A percentile compares a stretch with the other conserved stretches of the same genome.
These are phyloP conservation scores for Yamadazyma nakazawae DNA, from an alignment of 805 yeast species.

Conservation along the genomic window DNA sequence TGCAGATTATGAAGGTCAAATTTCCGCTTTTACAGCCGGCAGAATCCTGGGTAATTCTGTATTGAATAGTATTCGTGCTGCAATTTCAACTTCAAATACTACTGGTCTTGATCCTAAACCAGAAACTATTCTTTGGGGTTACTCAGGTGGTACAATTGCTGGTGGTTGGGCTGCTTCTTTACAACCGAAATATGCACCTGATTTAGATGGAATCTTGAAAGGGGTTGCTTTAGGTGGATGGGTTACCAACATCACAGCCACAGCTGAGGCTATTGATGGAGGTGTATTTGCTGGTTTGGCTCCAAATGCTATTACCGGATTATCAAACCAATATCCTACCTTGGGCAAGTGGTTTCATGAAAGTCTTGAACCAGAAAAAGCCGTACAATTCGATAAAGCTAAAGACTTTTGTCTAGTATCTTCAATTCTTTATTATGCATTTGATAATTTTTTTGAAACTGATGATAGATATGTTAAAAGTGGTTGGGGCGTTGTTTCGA, in stretches of 20 bases:
- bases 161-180: constrained; percentile 34
- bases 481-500: constrained; percentile 13
- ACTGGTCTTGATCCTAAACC: constrained; percentile 18
- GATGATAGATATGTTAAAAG: constrained; percentile 8
- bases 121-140: constrained; percentile 27
- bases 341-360: constrained; percentile 5
- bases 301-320: constrained; percentile 25
- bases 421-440: constrained; percentile 11
- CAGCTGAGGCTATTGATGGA: constrained; percentile 23
- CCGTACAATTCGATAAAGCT: not conserved
- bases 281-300: constrained; percentile 25
- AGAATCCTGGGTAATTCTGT: constrained; percentile 25
- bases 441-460: constrained; percentile 8
- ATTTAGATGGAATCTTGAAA: constrained; percentile 16
- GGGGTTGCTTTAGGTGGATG: constrained; percentile 36
- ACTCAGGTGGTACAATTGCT: constrained; percentile 35
- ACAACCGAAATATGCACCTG: constrained; percentile 34
- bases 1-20: constrained; percentile 35
- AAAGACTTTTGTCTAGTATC: constrained; percentile 6
- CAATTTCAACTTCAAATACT: constrained; percentile 15
- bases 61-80: constrained; percentile 29
- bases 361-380: not conserved
- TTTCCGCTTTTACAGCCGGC: constrained; percentile 29
- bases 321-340: constrained; percentile 26
- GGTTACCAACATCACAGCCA: constrained; percentile 27